Evolutionary conservation across 495 filamentous ascomycete species (phyloP).

Genomic region (Aspergillus ellipticus): DNA sequence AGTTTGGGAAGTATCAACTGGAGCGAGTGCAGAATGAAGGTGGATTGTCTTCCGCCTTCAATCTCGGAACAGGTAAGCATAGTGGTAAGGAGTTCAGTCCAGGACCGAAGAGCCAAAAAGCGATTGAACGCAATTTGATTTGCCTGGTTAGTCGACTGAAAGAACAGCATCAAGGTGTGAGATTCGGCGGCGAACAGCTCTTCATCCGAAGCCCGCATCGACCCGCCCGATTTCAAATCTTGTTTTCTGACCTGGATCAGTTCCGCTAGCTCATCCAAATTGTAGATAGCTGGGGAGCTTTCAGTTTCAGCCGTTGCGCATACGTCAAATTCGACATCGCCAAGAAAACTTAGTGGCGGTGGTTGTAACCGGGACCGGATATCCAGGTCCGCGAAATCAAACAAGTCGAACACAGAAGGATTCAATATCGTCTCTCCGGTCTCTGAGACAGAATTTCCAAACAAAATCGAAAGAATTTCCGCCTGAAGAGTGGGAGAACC

Average conservation of each 20-base stretch:
- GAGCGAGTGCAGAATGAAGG: constrained; percentile 77
- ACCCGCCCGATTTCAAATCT: constrained; percentile 48
- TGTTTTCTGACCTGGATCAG: constrained; percentile 50
- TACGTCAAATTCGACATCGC: constrained; percentile 57
- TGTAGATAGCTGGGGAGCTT: constrained; percentile 45
- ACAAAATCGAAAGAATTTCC: constrained; percentile 71
- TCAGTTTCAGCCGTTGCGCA: constrained; percentile 53
- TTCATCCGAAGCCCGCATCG: constrained; percentile 54
- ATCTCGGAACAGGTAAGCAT: constrained; percentile 75
- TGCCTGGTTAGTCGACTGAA: constrained; percentile 67
- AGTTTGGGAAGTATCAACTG: constrained; percentile 84
- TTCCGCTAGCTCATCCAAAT: constrained; percentile 59
- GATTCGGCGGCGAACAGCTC: constrained; percentile 57
- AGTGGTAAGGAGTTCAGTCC: constrained; percentile 76
- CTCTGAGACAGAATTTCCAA: constrained; percentile 65
- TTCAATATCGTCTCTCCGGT: constrained; percentile 59
- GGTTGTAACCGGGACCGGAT: constrained; percentile 42
- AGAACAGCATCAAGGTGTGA: constrained; percentile 49
- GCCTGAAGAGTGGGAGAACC: constrained; percentile 71
- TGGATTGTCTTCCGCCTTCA: constrained; percentile 59
- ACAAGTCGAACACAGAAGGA: constrained; percentile 81
- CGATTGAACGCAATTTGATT: constrained; percentile 55
- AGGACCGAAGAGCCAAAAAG: constrained; percentile 65
- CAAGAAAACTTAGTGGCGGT: constrained; percentile 54
- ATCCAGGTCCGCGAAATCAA: constrained; percentile 82